These are phyloP conservation scores for Dryas alaskensis DNA, from an alignment of 306 rosid genomes.

Conservation along the genomic window DNA sequence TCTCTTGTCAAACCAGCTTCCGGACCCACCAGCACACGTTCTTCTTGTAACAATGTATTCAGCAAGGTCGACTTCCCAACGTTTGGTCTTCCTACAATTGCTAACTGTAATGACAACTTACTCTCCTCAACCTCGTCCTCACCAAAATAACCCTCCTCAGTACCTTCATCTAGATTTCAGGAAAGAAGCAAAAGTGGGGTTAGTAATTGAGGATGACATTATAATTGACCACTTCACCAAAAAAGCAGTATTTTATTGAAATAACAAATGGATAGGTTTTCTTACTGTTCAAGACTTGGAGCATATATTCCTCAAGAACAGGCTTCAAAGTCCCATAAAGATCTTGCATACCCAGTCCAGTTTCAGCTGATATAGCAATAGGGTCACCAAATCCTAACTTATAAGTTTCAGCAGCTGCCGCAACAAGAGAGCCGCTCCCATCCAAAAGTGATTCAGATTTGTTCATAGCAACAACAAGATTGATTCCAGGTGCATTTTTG, in stretches of 20 bases:
- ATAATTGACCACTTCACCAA: not conserved
- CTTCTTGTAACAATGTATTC: conserved; percentile 80
- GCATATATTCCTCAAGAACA: conserved; percentile 65
- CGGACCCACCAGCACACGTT: conserved; percentile 95
- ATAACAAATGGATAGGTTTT: not conserved
- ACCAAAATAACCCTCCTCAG: conserved; percentile 27
- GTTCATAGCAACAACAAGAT: conserved; percentile 74
- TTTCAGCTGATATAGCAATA: conserved; percentile 90
- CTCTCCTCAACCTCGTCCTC: conserved; percentile 59
- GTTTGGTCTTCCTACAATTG: conserved; percentile 96
- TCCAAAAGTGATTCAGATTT: conserved; percentile 79
- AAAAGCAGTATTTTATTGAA: not conserved
- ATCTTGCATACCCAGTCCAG: conserved; percentile 87
- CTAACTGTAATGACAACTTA: conserved; percentile 76
- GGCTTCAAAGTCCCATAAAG: conserved; percentile 66
- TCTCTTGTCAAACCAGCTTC: conserved; percentile 98
- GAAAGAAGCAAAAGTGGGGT: conserved; percentile 19
- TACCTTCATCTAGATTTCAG: conserved; percentile 44
- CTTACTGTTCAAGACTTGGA: conserved; percentile 51
- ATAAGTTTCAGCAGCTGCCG: conserved; percentile 59
- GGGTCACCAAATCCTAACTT: conserved; percentile 94
- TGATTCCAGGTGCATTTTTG: conserved; percentile 63
- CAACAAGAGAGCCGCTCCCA: conserved; percentile 45
- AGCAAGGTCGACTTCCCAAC: conserved; percentile 94
- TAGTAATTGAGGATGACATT: conserved; percentile 12